Base-by-base conservation (phyloP, 2,329 filamentous ascomycete species). In the Camptophora hylomeconis region DNA sequence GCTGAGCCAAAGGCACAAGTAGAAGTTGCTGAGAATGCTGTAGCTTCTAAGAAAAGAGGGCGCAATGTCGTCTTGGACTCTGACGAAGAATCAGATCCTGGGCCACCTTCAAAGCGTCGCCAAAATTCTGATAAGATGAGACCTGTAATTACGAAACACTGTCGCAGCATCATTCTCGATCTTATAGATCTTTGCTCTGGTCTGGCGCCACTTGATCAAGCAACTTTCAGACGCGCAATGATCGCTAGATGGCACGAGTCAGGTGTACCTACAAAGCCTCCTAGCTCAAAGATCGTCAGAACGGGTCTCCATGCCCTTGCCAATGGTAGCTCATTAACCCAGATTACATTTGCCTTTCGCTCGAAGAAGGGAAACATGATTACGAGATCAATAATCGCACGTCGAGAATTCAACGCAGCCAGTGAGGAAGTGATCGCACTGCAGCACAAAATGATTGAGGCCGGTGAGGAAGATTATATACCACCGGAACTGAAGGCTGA, bases 161-260 rank as follows among this genome's bases (percentile, higher is more conserved):
- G 36, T 18, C 57, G 53, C 29, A 60, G 59, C 11, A 63, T 73
- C 17, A 52, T 75, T 3, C 48, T 69, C 44, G 58, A 69, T 15
- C 62, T 75, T 20, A 43, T 75, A 8, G 52, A 65, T 24, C 56
- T 59, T 26, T 65, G 63, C 31, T 57, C 58, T 24, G 72, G 72
- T 5, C 61, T 66, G 3, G 72, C 66, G 30, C 67, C 70, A 3
- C 57, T 64, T 20, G 60, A 66, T 14, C 51, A 57, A 9, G 60
- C 60, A 3, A 50, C 60, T 10, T 14, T 45, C 18, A 36, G 34
- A 28, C 34, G 42, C 12, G 29, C 36, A 7, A 32, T 38, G 23
- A 23, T 26, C 17, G 25, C 42, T 22, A 35, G 31, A 12, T 75
- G 70, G 69, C 51, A 60, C 28, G 59, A 55, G 35, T 42, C 50